Base-by-base conservation (phyloP, 305 asterid genomes). In the Ilex paraguariensis region DNA sequence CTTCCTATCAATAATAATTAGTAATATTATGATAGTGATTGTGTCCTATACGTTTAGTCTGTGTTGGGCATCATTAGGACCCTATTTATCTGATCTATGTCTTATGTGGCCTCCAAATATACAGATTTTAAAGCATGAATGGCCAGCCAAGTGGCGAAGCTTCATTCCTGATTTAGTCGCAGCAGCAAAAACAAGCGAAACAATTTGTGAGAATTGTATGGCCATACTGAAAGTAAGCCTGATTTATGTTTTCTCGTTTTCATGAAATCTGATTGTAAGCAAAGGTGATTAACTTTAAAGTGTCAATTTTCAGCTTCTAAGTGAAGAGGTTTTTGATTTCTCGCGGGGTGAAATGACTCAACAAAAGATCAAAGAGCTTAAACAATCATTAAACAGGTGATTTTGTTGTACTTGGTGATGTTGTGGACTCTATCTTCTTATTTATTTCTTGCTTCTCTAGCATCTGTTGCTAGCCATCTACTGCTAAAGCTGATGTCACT, bases 331-430 rank as follows among this genome's bases (percentile, higher is more conserved):
- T 39, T 94, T 94, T 30, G 99, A 94, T 80, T 94, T 94, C 87
- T 94, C 99, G 46, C 86, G 99, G 75, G 99, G 99, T 74, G 98
- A 91, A 82, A 86, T 94, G 99, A 94, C 99, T 63, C 99, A 88
- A 60, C 99, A 73, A 74, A 93, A 93, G 89, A 93, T 93, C 61
- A 93, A 86, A 76, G 99, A 93, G 81, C 87, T 94, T 65, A 94
- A 94, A 65, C 84, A 88, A 66, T 90, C 99, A 8, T 57, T 94
- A 66, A 90, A 94, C 86, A 94, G 99, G 99, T 91, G 74, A 44
- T 21, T 16, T 13, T 63, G 30, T 56, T 28, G 54, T 12, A 49
- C 61, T 31, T 28, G 59, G 33, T 66, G 57, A 63, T 6, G 31
- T 36, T 14, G 6, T 53, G 33, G 52, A 57, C 50, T 56, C 30